phyloP scores from a whole-genome alignment of 2,329 filamentous ascomycete genomes.

The Botryotinia convoluta region DNA sequence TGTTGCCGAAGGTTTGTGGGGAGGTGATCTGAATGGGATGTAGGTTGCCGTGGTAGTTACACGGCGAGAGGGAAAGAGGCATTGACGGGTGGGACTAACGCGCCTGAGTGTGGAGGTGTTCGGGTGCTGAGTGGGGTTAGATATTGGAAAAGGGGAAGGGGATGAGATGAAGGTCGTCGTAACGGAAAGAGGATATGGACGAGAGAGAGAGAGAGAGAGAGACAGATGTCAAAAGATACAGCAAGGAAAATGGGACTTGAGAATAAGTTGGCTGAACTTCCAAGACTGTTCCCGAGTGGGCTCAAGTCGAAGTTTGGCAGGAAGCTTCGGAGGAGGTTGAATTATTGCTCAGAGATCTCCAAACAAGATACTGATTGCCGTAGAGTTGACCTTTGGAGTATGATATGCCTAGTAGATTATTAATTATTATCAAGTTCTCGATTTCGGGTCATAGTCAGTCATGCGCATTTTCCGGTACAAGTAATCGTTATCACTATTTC shows the following conservation, averaged over 20 bases:
- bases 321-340: background rate
- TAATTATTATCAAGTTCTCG: background rate
- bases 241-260: background rate
- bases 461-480: no score
- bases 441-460: background rate
- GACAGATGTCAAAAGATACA: no score
- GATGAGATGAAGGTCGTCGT: background rate
- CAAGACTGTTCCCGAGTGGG: background rate
- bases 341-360: background rate
- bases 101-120: background rate
- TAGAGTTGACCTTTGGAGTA: background rate
- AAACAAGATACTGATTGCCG: background rate
- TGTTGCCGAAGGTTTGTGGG: background rate
- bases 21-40: background rate
- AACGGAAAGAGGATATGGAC: background rate
- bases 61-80: background rate
- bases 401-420: background rate
- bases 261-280: background rate
- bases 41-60: background rate
- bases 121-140: background rate
- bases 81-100: no score
- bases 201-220: no score
- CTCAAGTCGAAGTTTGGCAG: accelerated
- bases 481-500: no score
- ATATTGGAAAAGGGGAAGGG: background rate